Evolutionary conservation across 108 stramenopile species (phyloP), one percentile per base, ranked within the genome.

Genomic region (Cyclostephanos invisitatus): DNA sequence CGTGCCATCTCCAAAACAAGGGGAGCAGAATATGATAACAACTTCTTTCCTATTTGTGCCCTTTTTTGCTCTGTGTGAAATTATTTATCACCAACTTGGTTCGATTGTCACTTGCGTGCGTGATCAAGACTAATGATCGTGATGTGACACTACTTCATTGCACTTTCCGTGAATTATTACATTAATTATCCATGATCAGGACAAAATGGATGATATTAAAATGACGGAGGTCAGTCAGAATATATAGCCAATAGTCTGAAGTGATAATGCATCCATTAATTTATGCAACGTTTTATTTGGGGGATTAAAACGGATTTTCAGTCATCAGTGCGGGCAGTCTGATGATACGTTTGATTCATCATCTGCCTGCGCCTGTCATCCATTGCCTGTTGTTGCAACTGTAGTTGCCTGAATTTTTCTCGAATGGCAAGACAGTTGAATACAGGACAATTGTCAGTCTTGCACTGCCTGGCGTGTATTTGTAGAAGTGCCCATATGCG

Each of bases 401-500:
- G 87, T 36, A 96, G 73, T 78, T 94, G 92, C 20, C 95, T 81
- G 44, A 87, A 89, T 32, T 88, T 74, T 85, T 97, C 96, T n/a
- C 96, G 78, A 57, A 98, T 93, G 32, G 96, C 96, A 75, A 89
- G 84, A 73, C 98, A 99, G 57, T 96, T 96, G 9, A 97, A 97
- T 18, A 99, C 98, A 24, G 85, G 83, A 72, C 98, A 99, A 21
- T 83, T 70, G 0, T 82, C 71, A 50, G 84, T 72, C 63, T 94
- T 94, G 73, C 98, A 99, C 64, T 97, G 91, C 15, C 97, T 85
- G 8, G 98, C 97, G 75, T 99, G 98, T 42, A 99, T 87, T 77
- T 96, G 93, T 55, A 99, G 85, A 20, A 99, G 92, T n/a, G 94
- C 95, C 96, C 94, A 98, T 54, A 98, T 96, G n/a, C 98, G 89